Evolutionary conservation across 768 basidiomycete genomes (phyloP).

Genomic region (Lepiota venenata): DNA sequence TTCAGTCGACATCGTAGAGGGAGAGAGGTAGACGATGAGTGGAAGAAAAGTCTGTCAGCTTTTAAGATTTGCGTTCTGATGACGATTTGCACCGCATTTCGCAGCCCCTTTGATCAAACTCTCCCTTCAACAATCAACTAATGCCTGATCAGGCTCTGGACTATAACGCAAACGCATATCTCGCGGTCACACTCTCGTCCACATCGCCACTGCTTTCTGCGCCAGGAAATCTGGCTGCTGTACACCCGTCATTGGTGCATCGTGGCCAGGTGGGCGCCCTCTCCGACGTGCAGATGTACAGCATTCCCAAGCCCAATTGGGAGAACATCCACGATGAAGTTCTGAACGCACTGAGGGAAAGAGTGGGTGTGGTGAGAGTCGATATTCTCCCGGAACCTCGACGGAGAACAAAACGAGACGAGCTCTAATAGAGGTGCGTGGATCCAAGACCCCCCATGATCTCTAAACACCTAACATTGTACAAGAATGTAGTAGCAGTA

Average conservation of each 20-base stretch:
- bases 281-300: constrained; percentile 41
- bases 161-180: constrained; percentile 36
- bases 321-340: constrained; percentile 12
- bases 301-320: constrained; percentile 39
- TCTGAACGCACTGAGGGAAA: not conserved
- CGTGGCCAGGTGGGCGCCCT: constrained; percentile 40
- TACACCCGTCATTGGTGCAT: constrained; percentile 32
- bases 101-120: not conserved
- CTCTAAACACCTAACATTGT: not conserved
- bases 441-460: not conserved
- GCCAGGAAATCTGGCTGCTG: constrained; percentile 26
- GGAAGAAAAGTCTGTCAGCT: not conserved
- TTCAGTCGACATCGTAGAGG: not conserved
- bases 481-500: no score
- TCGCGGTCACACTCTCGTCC: constrained; percentile 38
- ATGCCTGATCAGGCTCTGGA: constrained; percentile 27
- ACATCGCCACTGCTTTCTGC: constrained; percentile 27
- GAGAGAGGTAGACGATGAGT: not conserved
- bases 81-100: not conserved
- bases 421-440: not conserved
- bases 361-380: constrained; percentile 5
- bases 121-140: not conserved
- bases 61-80: no score
- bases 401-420: constrained; percentile 7
- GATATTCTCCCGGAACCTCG: constrained; percentile 3